phyloP scores from a whole-genome alignment of 495 filamentous ascomycete species.

The Cercophora sp. region DNA sequence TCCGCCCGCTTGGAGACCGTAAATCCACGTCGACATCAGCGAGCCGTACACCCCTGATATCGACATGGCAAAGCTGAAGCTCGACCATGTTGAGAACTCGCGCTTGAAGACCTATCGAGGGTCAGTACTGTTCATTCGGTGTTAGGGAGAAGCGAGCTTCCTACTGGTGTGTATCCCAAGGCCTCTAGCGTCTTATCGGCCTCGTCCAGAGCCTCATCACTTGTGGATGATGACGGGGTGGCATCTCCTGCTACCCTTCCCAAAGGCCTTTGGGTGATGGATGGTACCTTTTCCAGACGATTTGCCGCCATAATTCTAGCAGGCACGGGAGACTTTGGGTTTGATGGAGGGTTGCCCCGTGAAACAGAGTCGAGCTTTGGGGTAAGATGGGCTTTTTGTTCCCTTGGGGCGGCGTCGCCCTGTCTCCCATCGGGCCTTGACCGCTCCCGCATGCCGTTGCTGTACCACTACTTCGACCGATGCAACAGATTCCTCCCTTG shows the following conservation, averaged over 20 bases:
- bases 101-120: constrained; percentile 53
- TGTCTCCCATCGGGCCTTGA: not conserved
- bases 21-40: constrained; percentile 58
- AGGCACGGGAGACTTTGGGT: no score
- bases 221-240: not conserved
- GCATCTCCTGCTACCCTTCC: not conserved
- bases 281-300: constrained; percentile 6
- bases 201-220: constrained; percentile 17
- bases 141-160: not conserved
- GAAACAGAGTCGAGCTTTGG: no score
- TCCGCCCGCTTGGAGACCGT: constrained; percentile 57
- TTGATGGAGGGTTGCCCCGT: not conserved
- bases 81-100: constrained; percentile 59
- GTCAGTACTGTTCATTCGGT: not conserved
- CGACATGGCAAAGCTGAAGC: constrained; percentile 61
- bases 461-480: not conserved
- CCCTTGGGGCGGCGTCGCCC: not conserved
- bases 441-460: not conserved
- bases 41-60: constrained; percentile 59
- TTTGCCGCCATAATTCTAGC: not conserved
- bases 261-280: not conserved
- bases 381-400: not conserved
- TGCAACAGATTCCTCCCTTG: not conserved
- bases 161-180: constrained; percentile 31
- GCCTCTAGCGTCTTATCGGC: constrained; percentile 31